Conservation (phyloP, 805 yeast species). For the Dipodascopsis uninucleata region DNA sequence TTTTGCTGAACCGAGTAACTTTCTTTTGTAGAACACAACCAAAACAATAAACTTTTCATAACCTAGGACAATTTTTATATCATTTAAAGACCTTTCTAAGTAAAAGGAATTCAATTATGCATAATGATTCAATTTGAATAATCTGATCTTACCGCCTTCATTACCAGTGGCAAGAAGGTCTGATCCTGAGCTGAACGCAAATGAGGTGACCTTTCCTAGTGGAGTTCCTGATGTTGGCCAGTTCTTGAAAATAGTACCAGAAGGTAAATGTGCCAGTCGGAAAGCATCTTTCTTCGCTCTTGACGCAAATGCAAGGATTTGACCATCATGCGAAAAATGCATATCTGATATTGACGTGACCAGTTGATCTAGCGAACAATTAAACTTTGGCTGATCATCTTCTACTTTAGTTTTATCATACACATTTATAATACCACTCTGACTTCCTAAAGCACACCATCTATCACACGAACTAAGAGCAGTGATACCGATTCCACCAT, state of each 20-base stretch:
- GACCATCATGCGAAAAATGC: constrained; percentile 82
- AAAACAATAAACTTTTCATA: background rate
- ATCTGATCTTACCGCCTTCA: constrained; percentile 82
- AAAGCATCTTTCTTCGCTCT: constrained; percentile 82
- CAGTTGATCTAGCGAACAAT: constrained; percentile 67
- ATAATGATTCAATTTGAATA: constrained; percentile 86
- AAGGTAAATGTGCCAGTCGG: constrained; percentile 80
- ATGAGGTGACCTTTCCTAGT: constrained; percentile 84
- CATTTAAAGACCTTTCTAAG: background rate
- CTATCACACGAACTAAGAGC: constrained; percentile 61
- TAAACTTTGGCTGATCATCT: constrained; percentile 47
- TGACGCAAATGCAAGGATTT: constrained; percentile 78
- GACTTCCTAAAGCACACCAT: constrained; percentile 86
- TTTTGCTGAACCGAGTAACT: too few species aligned
- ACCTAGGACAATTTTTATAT: background rate
- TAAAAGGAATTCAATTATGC: constrained; percentile 4
- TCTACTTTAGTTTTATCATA: constrained; percentile 51
- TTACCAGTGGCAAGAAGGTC: constrained; percentile 88
- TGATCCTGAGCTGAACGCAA: constrained; percentile 71
- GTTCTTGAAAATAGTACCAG: constrained; percentile 79
- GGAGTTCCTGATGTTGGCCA: constrained; percentile 99
- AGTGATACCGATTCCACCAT: constrained; percentile 81
- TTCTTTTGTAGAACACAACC: background rate
- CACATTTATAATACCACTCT: constrained; percentile 82
- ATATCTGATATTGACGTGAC: constrained; percentile 75